Conservation (phyloP, 192 early-diverging fungal genomes). For the Cetraspora pellucida region DNA sequence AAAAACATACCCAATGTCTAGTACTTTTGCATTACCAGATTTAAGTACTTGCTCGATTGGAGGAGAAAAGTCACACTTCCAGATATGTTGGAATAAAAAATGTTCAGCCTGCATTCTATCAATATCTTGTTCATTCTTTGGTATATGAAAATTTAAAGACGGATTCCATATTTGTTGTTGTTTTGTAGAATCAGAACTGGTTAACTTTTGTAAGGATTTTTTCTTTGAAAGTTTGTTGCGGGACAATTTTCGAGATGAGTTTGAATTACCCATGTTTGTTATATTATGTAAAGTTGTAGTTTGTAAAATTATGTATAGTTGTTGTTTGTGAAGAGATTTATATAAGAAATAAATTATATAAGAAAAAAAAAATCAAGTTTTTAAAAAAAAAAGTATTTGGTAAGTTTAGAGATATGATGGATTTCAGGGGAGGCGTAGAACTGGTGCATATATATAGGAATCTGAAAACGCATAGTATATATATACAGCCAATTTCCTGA, state of each 20-base stretch:
- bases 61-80: constrained; percentile 8
- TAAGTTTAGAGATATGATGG: too few species aligned
- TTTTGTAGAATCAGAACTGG: too few species aligned
- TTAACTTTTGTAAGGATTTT: neutral
- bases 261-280: neutral
- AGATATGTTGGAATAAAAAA: neutral
- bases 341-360: too few species aligned
- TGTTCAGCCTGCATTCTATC: constrained; percentile 3
- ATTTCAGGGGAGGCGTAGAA: too few species aligned
- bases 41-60: constrained; percentile 1
- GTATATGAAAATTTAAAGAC: neutral
- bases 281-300: too few species aligned
- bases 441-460: too few species aligned
- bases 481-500: too few species aligned
- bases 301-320: too few species aligned
- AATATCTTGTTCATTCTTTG: neutral
- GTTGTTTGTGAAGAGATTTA: too few species aligned
- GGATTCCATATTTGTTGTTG: neutral
- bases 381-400: too few species aligned
- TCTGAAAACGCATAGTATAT: too few species aligned
- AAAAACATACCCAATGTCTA: constrained; percentile 14
- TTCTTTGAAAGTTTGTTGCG: neutral
- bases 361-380: too few species aligned
- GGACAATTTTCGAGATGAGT: neutral
- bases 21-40: neutral